Percentiles rank a stretch among this genome's conserved stretches.
Conservation (phyloP, 192 early-diverging fungal species). For the Coemansia sp. region DNA sequence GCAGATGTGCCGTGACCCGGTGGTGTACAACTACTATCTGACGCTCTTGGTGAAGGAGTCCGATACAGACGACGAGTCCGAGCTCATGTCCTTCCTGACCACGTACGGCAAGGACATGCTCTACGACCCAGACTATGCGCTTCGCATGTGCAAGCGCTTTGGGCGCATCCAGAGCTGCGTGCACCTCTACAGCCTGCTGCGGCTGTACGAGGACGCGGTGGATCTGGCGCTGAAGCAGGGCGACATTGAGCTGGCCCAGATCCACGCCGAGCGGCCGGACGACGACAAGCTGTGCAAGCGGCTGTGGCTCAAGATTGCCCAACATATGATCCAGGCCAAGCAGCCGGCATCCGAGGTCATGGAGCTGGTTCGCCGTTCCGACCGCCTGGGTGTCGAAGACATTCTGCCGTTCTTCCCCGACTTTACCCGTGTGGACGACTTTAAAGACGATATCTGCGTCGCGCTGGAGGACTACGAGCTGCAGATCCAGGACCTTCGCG, state of each 20-base stretch:
- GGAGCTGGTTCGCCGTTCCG: slow-evolving; percentile 74
- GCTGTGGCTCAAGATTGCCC: slow-evolving; percentile 93
- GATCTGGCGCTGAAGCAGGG: slow-evolving; percentile 79
- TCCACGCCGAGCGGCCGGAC: slow-evolving; percentile 90
- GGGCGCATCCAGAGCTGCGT: slow-evolving; percentile 84
- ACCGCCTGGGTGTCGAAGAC: slow-evolving; percentile 87
- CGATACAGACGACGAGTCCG: slow-evolving; percentile 57
- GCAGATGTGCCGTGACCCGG: slow-evolving; percentile 77
- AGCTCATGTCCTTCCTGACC: slow-evolving; percentile 74
- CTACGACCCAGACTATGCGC: slow-evolving; percentile 89
- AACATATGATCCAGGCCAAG: slow-evolving; percentile 82
- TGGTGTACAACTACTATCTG: slow-evolving; percentile 93
- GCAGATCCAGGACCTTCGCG: slow-evolving; percentile 83
- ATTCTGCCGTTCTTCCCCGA: slow-evolving; percentile 97
- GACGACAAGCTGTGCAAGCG: slow-evolving; percentile 82
- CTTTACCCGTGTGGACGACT: slow-evolving; percentile 95
- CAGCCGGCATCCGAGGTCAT: slow-evolving; percentile 88
- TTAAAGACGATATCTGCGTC: slow-evolving; percentile 91
- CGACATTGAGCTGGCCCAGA: slow-evolving; percentile 87
- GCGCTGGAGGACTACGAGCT: slow-evolving; percentile 92
- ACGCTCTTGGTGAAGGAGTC: slow-evolving; percentile 49
- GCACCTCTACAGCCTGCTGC: slow-evolving; percentile 83
- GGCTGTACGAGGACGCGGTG: slow-evolving; percentile 90
- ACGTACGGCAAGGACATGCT: slow-evolving; percentile 68
- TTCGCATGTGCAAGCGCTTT: slow-evolving; percentile 84